phyloP scores from a whole-genome alignment of 371 early-diverging fungal genomes.

The Umbelopsis sp. region DNA sequence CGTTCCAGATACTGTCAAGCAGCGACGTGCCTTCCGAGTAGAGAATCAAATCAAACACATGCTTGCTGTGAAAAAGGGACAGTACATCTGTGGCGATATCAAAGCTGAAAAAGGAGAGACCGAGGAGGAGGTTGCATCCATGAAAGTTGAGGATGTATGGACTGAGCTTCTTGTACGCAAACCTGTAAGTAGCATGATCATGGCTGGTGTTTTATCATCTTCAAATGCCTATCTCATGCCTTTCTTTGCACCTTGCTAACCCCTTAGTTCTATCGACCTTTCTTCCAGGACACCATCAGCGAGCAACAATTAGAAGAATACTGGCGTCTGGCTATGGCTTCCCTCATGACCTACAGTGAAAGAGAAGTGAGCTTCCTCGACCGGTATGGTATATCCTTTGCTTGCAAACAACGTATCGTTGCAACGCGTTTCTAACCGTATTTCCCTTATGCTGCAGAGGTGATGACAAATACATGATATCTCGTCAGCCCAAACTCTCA shows the following conservation, averaged over 20 bases:
- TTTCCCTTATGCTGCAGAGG: background rate
- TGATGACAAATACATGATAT: slow-evolving; percentile 12
- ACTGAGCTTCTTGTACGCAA: slow-evolving; percentile 10
- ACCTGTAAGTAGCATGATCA: slow-evolving; percentile 13
- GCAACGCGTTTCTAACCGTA: background rate
- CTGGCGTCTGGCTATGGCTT: slow-evolving; percentile 18
- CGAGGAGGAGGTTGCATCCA: slow-evolving; percentile 3
- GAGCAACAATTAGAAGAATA: slow-evolving; percentile 19
- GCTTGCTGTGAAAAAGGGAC: slow-evolving; percentile 15
- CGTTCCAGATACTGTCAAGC: slow-evolving; percentile 22
- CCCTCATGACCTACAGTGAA: slow-evolving; percentile 11
- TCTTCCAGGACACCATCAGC: slow-evolving; percentile 15
- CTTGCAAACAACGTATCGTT: background rate
- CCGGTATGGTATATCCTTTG: background rate
- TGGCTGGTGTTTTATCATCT: background rate
- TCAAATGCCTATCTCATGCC: background rate
- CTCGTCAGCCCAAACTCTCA: slow-evolving; percentile 6
- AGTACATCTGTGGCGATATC: slow-evolving; percentile 11
- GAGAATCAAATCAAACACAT: slow-evolving; percentile 14
- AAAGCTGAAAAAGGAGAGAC: slow-evolving; percentile 2
- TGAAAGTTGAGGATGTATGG: slow-evolving; percentile 20
- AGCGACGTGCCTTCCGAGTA: slow-evolving; percentile 14
- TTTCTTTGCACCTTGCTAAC: background rate
- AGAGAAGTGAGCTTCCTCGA: slow-evolving; percentile 10
- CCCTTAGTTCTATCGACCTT: background rate